Percentiles rank a stretch among this genome's conserved stretches.
phyloP scores from a whole-genome alignment of 116 monocot genomes.

The Iris pallida region DNA sequence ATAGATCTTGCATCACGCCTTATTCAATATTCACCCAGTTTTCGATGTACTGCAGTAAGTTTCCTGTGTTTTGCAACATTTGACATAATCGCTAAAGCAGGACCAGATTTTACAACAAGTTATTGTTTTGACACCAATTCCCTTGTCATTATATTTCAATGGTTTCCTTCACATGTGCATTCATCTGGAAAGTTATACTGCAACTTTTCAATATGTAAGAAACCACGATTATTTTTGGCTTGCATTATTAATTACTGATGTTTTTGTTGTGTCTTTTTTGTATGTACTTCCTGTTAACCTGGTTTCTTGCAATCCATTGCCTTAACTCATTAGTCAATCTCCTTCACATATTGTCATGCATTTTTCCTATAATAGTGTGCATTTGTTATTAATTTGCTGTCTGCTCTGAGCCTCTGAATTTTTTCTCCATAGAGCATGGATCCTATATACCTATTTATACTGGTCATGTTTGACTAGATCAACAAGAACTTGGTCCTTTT shows the following conservation, averaged over 20 bases:
- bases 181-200: neutral
- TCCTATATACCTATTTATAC: neutral
- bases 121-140: neutral
- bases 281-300: neutral
- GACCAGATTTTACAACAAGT: neutral
- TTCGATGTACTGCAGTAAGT: conserved; percentile 48
- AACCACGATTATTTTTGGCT: neutral
- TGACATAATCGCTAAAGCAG: too few species aligned
- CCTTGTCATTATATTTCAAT: neutral
- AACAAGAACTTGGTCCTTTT: neutral
- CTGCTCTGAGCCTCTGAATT: neutral
- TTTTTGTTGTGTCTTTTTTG: neutral
- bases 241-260: neutral
- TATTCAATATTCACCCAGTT: conserved; percentile 51
- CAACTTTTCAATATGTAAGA: conserved; percentile 1
- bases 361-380: neutral
- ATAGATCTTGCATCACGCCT: conserved; percentile 59
- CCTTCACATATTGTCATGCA: neutral
- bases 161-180: neutral
- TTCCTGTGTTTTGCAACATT: neutral
- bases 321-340: neutral
- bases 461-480: neutral
- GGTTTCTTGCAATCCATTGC: neutral
- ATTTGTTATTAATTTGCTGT: neutral
- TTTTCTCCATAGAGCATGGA: neutral